Conservation (phyloP, 495 filamentous ascomycete genomes). For the Sordaria brevicollis region DNA sequence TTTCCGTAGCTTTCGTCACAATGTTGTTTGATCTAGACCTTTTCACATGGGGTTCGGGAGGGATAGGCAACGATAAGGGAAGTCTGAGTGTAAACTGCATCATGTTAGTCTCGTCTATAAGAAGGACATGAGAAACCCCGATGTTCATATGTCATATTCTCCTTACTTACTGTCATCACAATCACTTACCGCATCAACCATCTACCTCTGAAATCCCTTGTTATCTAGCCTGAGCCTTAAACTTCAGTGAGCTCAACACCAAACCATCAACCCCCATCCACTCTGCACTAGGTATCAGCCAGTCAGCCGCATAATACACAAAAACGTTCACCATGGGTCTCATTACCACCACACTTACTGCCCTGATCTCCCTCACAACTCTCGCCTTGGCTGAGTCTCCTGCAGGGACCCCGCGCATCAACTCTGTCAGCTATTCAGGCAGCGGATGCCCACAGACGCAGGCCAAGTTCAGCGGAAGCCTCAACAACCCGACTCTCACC, state of each 20-base stretch:
- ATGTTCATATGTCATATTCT: not conserved
- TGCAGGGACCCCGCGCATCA: slow-evolving; percentile 17
- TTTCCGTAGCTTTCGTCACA: not conserved
- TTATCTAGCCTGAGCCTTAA: not conserved
- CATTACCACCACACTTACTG: slow-evolving; percentile 11
- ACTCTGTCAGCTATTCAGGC: slow-evolving; percentile 27
- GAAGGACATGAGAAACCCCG: not conserved
- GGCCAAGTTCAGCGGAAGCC: slow-evolving; percentile 22
- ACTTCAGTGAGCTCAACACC: not conserved
- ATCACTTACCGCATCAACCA: not conserved
- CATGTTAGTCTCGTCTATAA: not conserved
- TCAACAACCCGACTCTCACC: slow-evolving; percentile 25
- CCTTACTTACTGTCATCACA: not conserved
- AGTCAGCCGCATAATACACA: not conserved
- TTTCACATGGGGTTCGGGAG: not conserved
- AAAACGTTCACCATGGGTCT: slow-evolving; percentile 16
- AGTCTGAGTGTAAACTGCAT: not conserved
- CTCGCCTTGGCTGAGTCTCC: slow-evolving; percentile 10
- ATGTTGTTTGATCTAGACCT: not conserved
- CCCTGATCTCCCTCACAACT: slow-evolving; percentile 17
- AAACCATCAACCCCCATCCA: not conserved
- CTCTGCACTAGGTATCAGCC: not conserved
- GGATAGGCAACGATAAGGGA: not conserved
- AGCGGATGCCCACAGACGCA: slow-evolving; percentile 25
- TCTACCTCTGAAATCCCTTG: not conserved